Conservation (phyloP, 208 protist genomes). For the Angomonas desouzai region DNA sequence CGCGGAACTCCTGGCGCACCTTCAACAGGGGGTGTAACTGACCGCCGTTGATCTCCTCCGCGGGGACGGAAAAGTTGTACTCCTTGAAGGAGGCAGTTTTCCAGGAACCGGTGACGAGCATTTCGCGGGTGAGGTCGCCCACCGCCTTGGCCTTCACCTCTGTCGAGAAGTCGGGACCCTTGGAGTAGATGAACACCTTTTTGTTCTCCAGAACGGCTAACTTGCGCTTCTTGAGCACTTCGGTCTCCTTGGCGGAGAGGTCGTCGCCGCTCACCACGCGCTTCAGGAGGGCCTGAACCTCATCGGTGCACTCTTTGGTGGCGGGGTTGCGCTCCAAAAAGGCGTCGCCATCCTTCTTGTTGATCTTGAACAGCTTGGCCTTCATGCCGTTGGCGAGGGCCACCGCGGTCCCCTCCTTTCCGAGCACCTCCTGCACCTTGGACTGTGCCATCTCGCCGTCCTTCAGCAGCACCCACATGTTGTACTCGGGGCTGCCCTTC, state of each 20-base stretch:
- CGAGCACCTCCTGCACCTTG: conserved; percentile 45
- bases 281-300: conserved; percentile 34
- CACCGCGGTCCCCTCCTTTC: conserved; percentile 57
- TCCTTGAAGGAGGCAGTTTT: conserved; percentile 93
- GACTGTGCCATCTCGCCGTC: conserved; percentile 38
- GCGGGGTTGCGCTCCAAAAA: conserved; percentile 42
- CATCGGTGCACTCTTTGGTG: conserved; percentile 29
- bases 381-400: conserved; percentile 93
- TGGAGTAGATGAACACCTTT: conserved; percentile 81
- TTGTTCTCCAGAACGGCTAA: conserved; percentile 66
- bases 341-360: conserved; percentile 65
- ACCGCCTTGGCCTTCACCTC: conserved; percentile 67
- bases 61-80: conserved; percentile 96
- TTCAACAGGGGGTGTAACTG: conserved; percentile 99
- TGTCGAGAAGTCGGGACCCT: conserved; percentile 71
- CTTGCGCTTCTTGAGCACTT: conserved; percentile 92
- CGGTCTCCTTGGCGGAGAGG: conserved; percentile 57
- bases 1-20: conserved; percentile 97
- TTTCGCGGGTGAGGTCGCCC: conserved; percentile 93
- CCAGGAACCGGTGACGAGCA: conserved; percentile 95
- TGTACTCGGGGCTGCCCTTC: conserved; percentile 89
- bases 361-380: conserved; percentile 86
- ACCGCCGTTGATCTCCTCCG: conserved; percentile 83
- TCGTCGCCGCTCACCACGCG: conserved; percentile 22
- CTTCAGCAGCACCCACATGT: conserved; percentile 52